These are phyloP conservation scores for Sphagnurus paluster DNA, from an alignment of 1,284 basidiomycete genomes.

Conservation along the genomic window DNA sequence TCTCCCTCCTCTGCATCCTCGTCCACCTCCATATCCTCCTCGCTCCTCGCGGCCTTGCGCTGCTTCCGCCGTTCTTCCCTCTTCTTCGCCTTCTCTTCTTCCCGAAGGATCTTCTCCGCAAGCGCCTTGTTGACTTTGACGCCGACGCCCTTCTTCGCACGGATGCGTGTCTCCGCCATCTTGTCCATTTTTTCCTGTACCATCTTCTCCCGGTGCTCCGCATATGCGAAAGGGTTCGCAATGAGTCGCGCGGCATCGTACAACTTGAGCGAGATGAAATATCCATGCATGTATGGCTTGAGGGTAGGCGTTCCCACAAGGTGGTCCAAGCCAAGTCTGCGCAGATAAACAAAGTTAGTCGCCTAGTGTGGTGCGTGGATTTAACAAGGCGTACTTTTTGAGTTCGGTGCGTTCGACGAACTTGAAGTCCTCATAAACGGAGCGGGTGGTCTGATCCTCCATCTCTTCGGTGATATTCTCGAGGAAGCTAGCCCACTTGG, in stretches of 20 bases:
- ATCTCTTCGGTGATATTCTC: conserved; percentile 98
- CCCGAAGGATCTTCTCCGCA: conserved; percentile 81
- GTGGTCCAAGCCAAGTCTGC: conserved; percentile 89
- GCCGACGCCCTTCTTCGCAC: conserved; percentile 66
- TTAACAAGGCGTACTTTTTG: conserved; percentile 59
- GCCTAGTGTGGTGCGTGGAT: conserved; percentile 1
- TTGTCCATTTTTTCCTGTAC: conserved; percentile 91
- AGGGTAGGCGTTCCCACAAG: conserved; percentile 93
- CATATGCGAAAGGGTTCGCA: conserved; percentile 94
- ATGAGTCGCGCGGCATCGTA: conserved; percentile 96
- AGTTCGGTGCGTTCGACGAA: conserved; percentile 92
- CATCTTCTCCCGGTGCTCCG: conserved; percentile 88
- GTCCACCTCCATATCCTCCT: conserved; percentile 30
- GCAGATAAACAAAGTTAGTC: conserved; percentile 13
- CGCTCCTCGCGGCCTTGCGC: conserved; percentile 40
- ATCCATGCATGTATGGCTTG: conserved; percentile 99
- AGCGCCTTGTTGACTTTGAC: conserved; percentile 93
- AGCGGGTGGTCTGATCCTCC: conserved; percentile 82
- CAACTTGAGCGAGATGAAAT: conserved; percentile 93
- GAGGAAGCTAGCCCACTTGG: conserved; percentile 95
- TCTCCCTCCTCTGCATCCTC: conserved; percentile 43
- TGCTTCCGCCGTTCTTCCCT: conserved; percentile 61
- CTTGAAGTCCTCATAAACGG: conserved; percentile 95
- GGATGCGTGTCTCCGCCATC: conserved; percentile 90
- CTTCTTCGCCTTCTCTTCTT: conserved; percentile 70